Evolutionary conservation across 495 filamentous ascomycete species (phyloP), one percentile per base, ranked within the genome.

Genomic region (Penicillium cinerascens): DNA sequence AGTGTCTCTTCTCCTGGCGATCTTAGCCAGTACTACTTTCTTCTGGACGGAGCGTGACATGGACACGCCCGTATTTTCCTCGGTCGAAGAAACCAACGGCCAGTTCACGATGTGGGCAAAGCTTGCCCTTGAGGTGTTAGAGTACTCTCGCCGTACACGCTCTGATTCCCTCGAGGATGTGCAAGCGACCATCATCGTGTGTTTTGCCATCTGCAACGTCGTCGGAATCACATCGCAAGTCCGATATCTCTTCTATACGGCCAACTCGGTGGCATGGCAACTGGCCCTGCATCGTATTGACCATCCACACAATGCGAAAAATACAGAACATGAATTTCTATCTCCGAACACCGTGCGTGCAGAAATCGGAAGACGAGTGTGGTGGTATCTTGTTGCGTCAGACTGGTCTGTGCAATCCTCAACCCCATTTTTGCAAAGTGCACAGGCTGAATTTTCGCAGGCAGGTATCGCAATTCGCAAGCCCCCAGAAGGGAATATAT

Each of bases 351-450:
- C 62, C 2, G 50, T 63, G 1, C 47, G 51, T 16, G 63, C 64
- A 41, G 78, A 79, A 49, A 69, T 79, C 9, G 69, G 70, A 35
- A 51, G 77, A 37, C 66, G 78, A 41, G 59, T 78, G 5, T 79
- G 77, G 77, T 79, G 76, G 78, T 69, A 79, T 56, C 44, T 79
- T 2, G 69, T 65, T 15, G 67, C 63, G 13, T 69, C 71, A 13
- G 77, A 81, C 47, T 81, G 74, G 76, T 74, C 58, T 49, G 58
- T 54, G 1, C 15, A 25, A 3, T 4, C 44, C 44, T 15, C 22
- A 15, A 47, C 7, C 7, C 7, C 26, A 4, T 10, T 3, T 29
- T 4, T 29, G 7, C n/a, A 10, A 9, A 29, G 26, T 5, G 26
- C 26, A 4, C 1, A 29, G 26, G 11, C 7, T 18, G 4, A 25